Percentiles rank a stretch among this genome's conserved stretches.
Evolutionary conservation across 1,284 basidiomycete genomes (phyloP).

Genomic region (Ustilago hordei): DNA sequence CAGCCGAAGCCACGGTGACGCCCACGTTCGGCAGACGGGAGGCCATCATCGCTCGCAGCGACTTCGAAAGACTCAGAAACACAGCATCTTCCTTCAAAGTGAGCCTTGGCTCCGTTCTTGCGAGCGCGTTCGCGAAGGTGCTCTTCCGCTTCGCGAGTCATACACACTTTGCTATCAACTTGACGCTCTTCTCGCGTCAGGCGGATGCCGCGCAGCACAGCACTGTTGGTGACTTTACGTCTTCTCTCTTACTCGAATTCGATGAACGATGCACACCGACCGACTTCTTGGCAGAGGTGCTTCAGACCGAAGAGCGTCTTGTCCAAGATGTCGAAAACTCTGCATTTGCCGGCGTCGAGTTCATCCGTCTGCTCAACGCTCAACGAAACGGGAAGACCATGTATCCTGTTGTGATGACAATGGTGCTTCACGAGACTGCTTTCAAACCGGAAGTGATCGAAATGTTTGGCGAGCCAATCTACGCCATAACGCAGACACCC

Average conservation of each 20-base stretch:
- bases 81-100: not conserved
- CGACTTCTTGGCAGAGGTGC: not conserved
- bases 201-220: not conserved
- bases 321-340: not conserved
- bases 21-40: not conserved
- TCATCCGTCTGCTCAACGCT: not conserved
- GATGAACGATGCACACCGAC: not conserved
- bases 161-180: not conserved
- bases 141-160: not conserved
- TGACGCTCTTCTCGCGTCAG: not conserved
- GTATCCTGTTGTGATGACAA: not conserved
- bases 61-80: not conserved
- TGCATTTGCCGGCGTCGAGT: not conserved
- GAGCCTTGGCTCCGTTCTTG: not conserved
- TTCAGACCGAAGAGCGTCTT: not conserved
- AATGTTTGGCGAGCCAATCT: not conserved
- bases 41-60: not conserved
- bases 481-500: not conserved
- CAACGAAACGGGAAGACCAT: not conserved
- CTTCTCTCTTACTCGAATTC: not conserved
- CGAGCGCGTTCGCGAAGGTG: not conserved
- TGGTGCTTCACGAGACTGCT: not conserved
- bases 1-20: not conserved
- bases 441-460: not conserved
- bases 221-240: not conserved